Conservation (phyloP, 805 yeast genomes). For the Scheffersomyces spartinae region DNA sequence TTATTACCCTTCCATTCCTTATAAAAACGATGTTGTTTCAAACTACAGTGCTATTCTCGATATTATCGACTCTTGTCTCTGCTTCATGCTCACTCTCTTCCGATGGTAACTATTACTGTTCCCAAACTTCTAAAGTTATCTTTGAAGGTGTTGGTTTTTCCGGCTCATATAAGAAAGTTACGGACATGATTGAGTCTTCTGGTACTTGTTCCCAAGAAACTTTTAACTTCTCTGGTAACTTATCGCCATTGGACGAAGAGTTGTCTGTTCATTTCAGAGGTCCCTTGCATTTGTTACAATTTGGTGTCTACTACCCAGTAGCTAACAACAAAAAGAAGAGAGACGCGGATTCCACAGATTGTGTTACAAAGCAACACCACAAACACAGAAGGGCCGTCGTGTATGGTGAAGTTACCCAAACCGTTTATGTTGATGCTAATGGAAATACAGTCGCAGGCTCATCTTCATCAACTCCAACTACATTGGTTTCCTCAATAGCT, state of each 20-base stretch:
- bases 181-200: conserved; percentile 57
- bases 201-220: conserved; percentile 61
- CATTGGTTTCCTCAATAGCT: conserved; percentile 14
- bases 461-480: conserved; percentile 8
- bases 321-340: conserved; percentile 32
- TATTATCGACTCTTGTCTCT: not conserved
- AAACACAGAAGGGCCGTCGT: conserved; percentile 52
- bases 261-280: conserved; percentile 86
- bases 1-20: not conserved
- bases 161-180: conserved; percentile 74
- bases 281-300: conserved; percentile 67
- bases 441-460: conserved; percentile 29
- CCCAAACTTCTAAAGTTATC: conserved; percentile 50
- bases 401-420: conserved; percentile 64
- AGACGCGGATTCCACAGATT: conserved; percentile 31
- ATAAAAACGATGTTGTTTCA: not conserved
- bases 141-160: conserved; percentile 73
- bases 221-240: conserved; percentile 51
- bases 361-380: conserved; percentile 36
- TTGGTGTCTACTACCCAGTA: conserved; percentile 80
- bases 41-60: not conserved
- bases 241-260: conserved; percentile 80
- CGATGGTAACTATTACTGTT: conserved; percentile 80
- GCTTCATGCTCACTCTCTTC: conserved; percentile 35
- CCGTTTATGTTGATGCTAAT: conserved; percentile 54